These are phyloP conservation scores for Haberlea rhodopensis DNA, from an alignment of 257 asterid genomes.

Conservation along the genomic window DNA sequence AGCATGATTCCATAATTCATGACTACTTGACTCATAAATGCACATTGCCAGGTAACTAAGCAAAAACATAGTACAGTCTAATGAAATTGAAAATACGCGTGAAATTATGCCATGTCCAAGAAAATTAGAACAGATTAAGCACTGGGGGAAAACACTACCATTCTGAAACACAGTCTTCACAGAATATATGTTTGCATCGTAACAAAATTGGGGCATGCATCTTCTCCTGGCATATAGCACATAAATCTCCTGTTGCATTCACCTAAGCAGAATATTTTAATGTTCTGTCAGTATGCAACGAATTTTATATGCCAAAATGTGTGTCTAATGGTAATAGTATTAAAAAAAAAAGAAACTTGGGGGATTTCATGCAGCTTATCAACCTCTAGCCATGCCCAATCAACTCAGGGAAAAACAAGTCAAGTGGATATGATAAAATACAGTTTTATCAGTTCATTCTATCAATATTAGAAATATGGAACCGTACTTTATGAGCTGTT, in stretches of 20 bases:
- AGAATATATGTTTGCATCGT: conserved; percentile 70
- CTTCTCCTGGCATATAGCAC: conserved; percentile 81
- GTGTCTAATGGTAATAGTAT: not conserved
- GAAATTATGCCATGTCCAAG: not conserved
- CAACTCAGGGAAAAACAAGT: not conserved
- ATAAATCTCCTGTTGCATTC: conserved; percentile 59
- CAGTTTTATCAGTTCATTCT: not conserved
- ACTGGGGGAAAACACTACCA: conserved; percentile 28
- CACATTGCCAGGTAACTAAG: not conserved
- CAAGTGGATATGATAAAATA: not conserved
- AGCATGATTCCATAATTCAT: not conserved
- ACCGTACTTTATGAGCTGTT: not conserved
- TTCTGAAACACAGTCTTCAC: conserved; percentile 76
- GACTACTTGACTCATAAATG: not conserved
- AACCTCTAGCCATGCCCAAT: not conserved
- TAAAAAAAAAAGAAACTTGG: not conserved
- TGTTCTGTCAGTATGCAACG: conserved; percentile 14
- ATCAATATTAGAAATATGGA: not conserved
- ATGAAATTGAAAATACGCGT: not conserved
- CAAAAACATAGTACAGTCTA: not conserved
- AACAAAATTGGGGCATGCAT: conserved; percentile 59
- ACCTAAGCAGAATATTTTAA: conserved; percentile 39
- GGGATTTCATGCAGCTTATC: not conserved
- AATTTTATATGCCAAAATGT: not conserved
- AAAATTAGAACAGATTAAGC: conserved; percentile 20